Conservation (phyloP, 768 basidiomycete genomes). For the Lactarius hatsudake region DNA sequence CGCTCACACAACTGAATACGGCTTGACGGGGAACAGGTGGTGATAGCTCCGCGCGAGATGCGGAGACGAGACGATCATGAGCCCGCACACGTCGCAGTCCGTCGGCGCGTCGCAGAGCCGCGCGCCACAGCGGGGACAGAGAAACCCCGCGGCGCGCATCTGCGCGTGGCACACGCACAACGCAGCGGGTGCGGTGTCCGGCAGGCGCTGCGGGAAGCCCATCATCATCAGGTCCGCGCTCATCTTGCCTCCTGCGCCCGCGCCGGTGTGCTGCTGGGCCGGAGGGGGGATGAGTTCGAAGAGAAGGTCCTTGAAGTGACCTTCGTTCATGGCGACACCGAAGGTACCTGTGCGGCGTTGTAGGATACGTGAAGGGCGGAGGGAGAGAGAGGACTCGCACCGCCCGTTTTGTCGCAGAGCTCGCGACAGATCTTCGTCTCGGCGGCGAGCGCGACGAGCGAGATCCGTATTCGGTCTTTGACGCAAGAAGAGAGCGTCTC, state of each 20-base stretch:
- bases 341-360: conserved; percentile 61
- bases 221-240: conserved; percentile 97
- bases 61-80: conserved; percentile 98
- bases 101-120: conserved; percentile 98
- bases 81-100: conserved; percentile 93
- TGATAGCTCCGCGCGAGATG: conserved; percentile 96
- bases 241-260: conserved; percentile 43
- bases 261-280: conserved; percentile 61
- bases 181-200: conserved; percentile 76
- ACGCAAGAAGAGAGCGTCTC: conserved; percentile 87
- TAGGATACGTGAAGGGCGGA: not conserved
- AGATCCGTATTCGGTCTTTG: conserved; percentile 83
- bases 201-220: conserved; percentile 94
- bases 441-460: conserved; percentile 90
- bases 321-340: conserved; percentile 97
- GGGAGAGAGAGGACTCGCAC: conserved; percentile 43
- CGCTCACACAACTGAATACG: conserved; percentile 78
- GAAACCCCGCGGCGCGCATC: conserved; percentile 88
- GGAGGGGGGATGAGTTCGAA: conserved; percentile 97
- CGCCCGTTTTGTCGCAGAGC: conserved; percentile 87
- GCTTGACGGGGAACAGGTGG: conserved; percentile 91
- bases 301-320: conserved; percentile 91
- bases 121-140: conserved; percentile 90
- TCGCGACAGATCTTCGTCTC: conserved; percentile 98
- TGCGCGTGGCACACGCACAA: conserved; percentile 94